These are phyloP conservation scores for Sicyos edulis DNA, from an alignment of 306 rosid species.

Conservation along the genomic window DNA sequence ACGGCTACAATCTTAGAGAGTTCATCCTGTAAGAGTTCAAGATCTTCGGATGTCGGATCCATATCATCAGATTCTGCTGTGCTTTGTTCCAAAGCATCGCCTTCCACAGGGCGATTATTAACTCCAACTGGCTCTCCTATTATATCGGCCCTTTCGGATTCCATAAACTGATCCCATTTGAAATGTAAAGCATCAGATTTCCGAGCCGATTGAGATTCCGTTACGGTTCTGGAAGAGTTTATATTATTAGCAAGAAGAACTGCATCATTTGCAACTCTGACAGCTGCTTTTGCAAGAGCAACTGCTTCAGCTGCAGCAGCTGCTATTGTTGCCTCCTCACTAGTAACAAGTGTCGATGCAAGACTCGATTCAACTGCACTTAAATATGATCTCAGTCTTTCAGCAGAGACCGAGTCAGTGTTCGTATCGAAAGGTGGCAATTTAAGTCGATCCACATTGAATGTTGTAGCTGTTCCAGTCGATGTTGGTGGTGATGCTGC, in stretches of 20 bases:
- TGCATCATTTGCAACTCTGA: slow-evolving; percentile 75
- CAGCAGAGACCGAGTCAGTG: slow-evolving; percentile 36
- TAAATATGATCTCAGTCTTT: slow-evolving; percentile 51
- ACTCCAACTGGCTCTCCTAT: slow-evolving; percentile 34
- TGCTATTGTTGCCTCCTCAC: slow-evolving; percentile 66
- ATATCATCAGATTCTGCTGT: slow-evolving; percentile 41
- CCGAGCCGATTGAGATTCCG: slow-evolving; percentile 28
- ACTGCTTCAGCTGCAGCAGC: slow-evolving; percentile 93
- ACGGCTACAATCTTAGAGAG: slow-evolving; percentile 27
- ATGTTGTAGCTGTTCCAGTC: slow-evolving; percentile 36
- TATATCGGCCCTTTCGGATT: slow-evolving; percentile 36
- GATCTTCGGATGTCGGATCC: slow-evolving; percentile 57
- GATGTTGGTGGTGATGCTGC: slow-evolving; percentile 45
- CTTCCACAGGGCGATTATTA: slow-evolving; percentile 36
- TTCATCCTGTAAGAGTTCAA: slow-evolving; percentile 40
- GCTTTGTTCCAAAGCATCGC: slow-evolving; percentile 21
- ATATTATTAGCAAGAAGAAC: slow-evolving; percentile 43
- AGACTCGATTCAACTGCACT: slow-evolving; percentile 45
- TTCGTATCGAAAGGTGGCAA: slow-evolving; percentile 39
- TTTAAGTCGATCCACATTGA: slow-evolving; percentile 48
- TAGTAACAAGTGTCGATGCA: slow-evolving; percentile 56
- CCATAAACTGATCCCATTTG: slow-evolving; percentile 51
- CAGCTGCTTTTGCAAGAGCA: slow-evolving; percentile 86
- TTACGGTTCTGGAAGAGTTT: slow-evolving; percentile 28
- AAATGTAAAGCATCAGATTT: slow-evolving; percentile 38